Base-by-base conservation (phyloP, 2,329 filamentous ascomycete genomes). In the Chalara sp. region DNA sequence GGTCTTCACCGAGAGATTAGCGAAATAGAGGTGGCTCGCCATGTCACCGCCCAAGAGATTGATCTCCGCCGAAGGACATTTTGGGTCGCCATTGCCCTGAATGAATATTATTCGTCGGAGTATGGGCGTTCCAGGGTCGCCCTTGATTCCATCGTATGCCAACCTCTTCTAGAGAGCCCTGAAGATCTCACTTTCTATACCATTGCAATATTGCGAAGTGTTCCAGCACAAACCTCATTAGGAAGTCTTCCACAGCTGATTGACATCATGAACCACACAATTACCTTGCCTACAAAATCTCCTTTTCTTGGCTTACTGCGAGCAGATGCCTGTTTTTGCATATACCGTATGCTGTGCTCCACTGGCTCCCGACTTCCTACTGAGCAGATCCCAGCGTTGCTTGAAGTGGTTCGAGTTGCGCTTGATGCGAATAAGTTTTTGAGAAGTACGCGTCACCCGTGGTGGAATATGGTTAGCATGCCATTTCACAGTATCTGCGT, bases 1-100 rank as follows among this genome's bases (percentile, higher is more conserved):
- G 62, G 60, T 1, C 51, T 65, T 11, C 63, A 64, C 52, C 58
- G 57, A 33, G 58, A 63, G 4, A 53, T 67, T 10, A 48, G 48
- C 13, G 50, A 53, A 10, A 48, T 42, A 8, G 48, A 57, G 8
- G 13, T 42, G 30, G 43, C 46, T 29, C 44, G 53, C 13, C 39
- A 51, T n/a, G 10, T 54, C 12, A 44, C 40, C 2, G 35, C 39
- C 2, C 29, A 54, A 13, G 51, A 59, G 29, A 32, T 56, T 8
- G 53, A 57, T 13, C 11, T 52, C 5, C 52, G 60, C n/a, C 48
- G 58, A 30, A 53, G 52, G 32, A 55, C 45, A 5, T 61, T 62
- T 33, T 61, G 56, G 60, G 51, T 57, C 10, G 51, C 57, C 6
- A 48, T 50, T 35, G 49, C 53, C 1, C 32, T 61, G 4, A 60